A percentile compares a stretch with the other conserved stretches of the same genome.
phyloP scores from a whole-genome alignment of 306 rosid genomes.

The Cicer arietinum region DNA sequence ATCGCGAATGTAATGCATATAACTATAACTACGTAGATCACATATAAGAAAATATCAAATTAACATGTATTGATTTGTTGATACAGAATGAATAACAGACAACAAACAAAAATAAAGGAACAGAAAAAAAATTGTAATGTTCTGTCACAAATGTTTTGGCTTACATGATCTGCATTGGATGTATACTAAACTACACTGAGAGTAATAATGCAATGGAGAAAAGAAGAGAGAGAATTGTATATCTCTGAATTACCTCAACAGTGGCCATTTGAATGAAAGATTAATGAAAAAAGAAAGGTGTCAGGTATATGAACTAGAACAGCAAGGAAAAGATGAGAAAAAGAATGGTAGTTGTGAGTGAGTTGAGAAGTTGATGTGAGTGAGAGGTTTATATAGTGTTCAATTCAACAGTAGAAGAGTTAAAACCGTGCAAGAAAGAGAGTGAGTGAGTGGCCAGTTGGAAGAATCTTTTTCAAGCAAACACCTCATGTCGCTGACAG shows the following conservation, averaged over 20 bases:
- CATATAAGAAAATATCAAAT: too few relatives aligned
- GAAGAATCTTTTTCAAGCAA: conserved; percentile 65
- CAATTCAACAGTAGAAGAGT: conserved; percentile 1
- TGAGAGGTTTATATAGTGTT: conserved; percentile 61
- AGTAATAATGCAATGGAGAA: background rate
- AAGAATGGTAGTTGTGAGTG: conserved; percentile 37
- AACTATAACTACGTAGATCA: background rate
- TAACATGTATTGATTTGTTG: too few relatives aligned
- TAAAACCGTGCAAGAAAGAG: background rate
- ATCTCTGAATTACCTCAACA: conserved; percentile 65
- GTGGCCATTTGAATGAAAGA: conserved; percentile 66
- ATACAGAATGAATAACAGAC: too few relatives aligned
- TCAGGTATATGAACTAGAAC: background rate
- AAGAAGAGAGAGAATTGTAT: background rate
- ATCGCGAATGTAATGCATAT: background rate
- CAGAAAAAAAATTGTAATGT: too few relatives aligned
- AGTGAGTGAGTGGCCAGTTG: conserved; percentile 34
- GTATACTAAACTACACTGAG: background rate
- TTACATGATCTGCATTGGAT: too few relatives aligned
- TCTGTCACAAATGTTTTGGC: too few relatives aligned
- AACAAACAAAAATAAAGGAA: too few relatives aligned
- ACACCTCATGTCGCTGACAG: conserved; percentile 69
- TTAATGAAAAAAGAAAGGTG: background rate
- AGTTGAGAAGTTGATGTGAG: conserved; percentile 47
- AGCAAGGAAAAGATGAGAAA: conserved; percentile 13